Evolutionary conservation across 2,329 filamentous ascomycete species (phyloP).

Genomic region (Metarhizium rileyi): DNA sequence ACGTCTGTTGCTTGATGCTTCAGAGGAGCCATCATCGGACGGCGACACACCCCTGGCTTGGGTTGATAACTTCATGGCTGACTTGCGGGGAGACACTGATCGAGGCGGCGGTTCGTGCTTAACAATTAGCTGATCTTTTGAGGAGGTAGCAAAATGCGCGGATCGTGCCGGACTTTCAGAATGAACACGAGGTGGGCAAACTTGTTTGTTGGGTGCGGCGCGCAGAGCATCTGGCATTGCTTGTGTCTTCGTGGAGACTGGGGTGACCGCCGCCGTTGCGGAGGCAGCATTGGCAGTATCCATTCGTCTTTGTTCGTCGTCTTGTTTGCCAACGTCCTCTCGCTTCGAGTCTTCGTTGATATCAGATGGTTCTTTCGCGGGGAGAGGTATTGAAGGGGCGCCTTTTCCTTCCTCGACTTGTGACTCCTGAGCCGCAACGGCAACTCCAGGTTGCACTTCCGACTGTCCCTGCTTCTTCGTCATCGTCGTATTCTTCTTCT

Average conservation of each 20-base stretch:
- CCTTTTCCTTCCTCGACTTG: not conserved
- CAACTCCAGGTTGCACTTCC: not conserved
- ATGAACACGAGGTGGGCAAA: conserved; percentile 25
- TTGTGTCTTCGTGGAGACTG: not conserved
- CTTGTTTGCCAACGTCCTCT: conserved; percentile 23
- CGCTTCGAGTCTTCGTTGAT: conserved; percentile 23
- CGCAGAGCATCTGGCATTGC: not conserved
- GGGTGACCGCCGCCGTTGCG: conserved; percentile 12
- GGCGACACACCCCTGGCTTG: conserved; percentile 44
- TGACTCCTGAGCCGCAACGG: not conserved
- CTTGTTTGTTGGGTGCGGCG: conserved; percentile 7
- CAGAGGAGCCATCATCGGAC: conserved; percentile 35
- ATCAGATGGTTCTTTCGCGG: not conserved
- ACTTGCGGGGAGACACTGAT: conserved; percentile 68
- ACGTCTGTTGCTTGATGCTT: conserved; percentile 24
- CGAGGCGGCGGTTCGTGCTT: conserved; percentile 61
- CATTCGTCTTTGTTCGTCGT: conserved; percentile 7
- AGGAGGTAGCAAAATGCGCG: conserved; percentile 54
- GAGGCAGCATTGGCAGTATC: conserved; percentile 19
- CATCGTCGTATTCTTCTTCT: too few relatives aligned
- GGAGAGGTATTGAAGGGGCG: not conserved
- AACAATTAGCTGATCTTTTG: conserved; percentile 40
- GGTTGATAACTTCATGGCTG: conserved; percentile 57
- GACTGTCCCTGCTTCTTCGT: too few relatives aligned
- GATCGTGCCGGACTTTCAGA: conserved; percentile 57